Base-by-base conservation (phyloP, 2,329 filamentous ascomycete genomes). In the Tetracladium maxilliforme region DNA sequence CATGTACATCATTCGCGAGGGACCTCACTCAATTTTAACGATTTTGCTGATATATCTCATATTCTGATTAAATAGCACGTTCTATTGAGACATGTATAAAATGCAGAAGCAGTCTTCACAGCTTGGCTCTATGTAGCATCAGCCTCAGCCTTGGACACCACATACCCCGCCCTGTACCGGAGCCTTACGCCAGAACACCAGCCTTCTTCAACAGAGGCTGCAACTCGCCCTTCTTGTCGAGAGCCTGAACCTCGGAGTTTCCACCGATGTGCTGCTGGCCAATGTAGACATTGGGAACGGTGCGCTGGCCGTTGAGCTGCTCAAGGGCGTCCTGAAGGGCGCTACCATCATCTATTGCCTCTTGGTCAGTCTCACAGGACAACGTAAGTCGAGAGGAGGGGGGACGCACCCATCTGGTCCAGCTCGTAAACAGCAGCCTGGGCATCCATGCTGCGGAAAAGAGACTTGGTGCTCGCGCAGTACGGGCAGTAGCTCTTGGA, bases 271-370 rank as follows among this genome's bases (percentile, higher is more conserved):
- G 87, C 61, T 92, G 61, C 59, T 84, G 59, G 41, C 58, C 59
- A 55, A 98, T 95, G 64, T 80, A 95, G 59, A 93, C 79, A 62
- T 95, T 95, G 43, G 90, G 90, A 6, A 98, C 90, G 42, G 81
- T 87, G 44, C 73, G 65, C 65, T 98, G 90, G 50, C 68, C 64
- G 29, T 73, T 82, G 42, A 95, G 69, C 35, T 87, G 67, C 39
- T 69, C 52, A 32, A 98, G 79, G 14, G 84, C 83, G 36, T 71
- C 62, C 62, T 98, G 90, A 44, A 98, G 70, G 9, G 62, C 84
- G 37, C 57, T 49, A 36, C 90, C 87, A 46, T 95, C 87, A 35
- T 75, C 83, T 92, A 39, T 21, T 18, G 8, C 9, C 8, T 9
- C 8, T 9, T 14, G 9, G 12, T 8, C 21, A 23, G 12, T 8